Evolutionary conservation across 2,329 filamentous ascomycete species (phyloP).

Genomic region (Amesomyces nigricolor): DNA sequence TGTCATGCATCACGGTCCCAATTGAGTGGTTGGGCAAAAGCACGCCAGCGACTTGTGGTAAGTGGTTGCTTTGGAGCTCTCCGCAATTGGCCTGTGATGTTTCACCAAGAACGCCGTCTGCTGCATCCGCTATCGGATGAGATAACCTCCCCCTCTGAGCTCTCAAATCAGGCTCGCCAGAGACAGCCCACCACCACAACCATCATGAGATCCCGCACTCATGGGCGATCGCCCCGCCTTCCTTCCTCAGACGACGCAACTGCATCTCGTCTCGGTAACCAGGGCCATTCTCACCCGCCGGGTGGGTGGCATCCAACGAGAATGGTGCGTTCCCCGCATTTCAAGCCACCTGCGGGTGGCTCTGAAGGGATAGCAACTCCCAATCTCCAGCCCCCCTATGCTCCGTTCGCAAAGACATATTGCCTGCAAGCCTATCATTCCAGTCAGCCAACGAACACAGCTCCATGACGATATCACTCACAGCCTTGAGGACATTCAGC

Average conservation of each 20-base stretch:
- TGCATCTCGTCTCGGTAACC: conserved; percentile 5
- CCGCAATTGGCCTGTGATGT: not conserved
- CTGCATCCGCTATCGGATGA: conserved; percentile 17
- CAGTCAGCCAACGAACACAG: conserved; percentile 4
- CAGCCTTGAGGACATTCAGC: conserved; percentile 59
- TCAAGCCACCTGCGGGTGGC: not conserved
- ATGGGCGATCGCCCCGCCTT: not conserved
- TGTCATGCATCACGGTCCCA: conserved; percentile 19
- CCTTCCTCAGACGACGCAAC: not conserved
- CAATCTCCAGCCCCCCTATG: conserved; percentile 4
- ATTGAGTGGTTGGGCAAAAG: conserved; percentile 19
- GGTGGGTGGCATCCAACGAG: not conserved
- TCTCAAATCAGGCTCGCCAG: not conserved
- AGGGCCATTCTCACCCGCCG: not conserved
- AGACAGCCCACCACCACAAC: not conserved
- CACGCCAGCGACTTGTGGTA: not conserved
- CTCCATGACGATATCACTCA: conserved; percentile 37
- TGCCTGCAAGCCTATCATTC: conserved; percentile 46
- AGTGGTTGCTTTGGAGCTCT: conserved; percentile 5
- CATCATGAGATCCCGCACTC: conserved; percentile 8
- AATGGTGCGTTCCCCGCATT: conserved; percentile 10
- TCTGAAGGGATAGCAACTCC: not conserved
- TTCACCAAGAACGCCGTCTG: not conserved
- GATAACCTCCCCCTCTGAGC: not conserved
- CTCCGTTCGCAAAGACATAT: conserved; percentile 42